Percentiles rank a stretch among this genome's conserved stretches.
Evolutionary conservation across 139 green algal genomes (phyloP).

Genomic region (Diplosphaera chodatii): DNA sequence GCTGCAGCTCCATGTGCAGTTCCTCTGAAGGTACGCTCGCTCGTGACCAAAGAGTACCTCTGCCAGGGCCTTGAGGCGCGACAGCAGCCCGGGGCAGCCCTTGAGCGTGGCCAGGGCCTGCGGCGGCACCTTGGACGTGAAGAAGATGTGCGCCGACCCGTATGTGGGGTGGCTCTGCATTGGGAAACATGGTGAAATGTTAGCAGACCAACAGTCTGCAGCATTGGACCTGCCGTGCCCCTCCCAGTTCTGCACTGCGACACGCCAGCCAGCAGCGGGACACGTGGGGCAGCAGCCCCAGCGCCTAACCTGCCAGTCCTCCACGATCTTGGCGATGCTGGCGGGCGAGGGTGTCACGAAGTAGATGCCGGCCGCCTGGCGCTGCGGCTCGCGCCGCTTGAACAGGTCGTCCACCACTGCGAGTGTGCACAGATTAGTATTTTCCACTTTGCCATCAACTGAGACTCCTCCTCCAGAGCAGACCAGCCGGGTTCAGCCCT

Average conservation of each 20-base stretch:
- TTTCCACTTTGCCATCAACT: too few species aligned
- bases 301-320: constrained; percentile 56
- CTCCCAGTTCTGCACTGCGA: too few species aligned
- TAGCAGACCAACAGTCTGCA: too few species aligned
- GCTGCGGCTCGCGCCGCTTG: constrained; percentile 63
- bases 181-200: not conserved
- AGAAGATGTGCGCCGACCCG: constrained; percentile 49
- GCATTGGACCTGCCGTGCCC: too few species aligned
- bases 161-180: constrained; percentile 36
- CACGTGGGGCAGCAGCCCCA: too few species aligned
- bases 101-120: not conserved
- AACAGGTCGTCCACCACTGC: constrained; percentile 73
- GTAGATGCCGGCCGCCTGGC: constrained; percentile 67
- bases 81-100: not conserved
- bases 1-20: too few species aligned
- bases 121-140: not conserved
- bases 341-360: constrained; percentile 71
- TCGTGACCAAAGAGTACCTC: too few species aligned
- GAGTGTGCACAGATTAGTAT: not conserved
- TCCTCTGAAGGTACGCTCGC: too few species aligned
- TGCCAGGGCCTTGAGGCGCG: not conserved
- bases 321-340: constrained; percentile 43
- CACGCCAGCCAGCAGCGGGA: too few species aligned
- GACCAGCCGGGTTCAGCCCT: too few species aligned
- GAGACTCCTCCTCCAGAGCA: too few species aligned